phyloP scores from a whole-genome alignment of 495 filamentous ascomycete genomes.

The Bryoglossum gracile region DNA sequence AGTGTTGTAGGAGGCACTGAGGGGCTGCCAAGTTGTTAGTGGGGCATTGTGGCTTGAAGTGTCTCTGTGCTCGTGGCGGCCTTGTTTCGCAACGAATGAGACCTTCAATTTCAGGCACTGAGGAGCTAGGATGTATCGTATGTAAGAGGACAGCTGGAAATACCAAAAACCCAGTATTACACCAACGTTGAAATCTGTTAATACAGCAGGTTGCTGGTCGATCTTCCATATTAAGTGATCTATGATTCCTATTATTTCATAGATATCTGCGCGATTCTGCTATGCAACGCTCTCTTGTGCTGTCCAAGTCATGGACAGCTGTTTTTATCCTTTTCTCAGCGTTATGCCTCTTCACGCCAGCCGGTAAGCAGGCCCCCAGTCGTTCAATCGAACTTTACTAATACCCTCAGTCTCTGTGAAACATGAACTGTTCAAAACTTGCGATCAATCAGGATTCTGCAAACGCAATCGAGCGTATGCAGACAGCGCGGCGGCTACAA shows the following conservation, averaged over 20 bases:
- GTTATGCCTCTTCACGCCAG: constrained; percentile 39
- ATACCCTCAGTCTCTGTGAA: constrained; percentile 64
- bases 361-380: constrained; percentile 35
- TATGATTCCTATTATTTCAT: neutral
- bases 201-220: constrained; percentile 7
- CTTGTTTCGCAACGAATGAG: no score
- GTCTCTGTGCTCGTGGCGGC: neutral
- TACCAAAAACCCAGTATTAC: no score
- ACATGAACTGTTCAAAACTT: constrained; percentile 94
- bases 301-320: constrained; percentile 50
- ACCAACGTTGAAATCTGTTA: neutral
- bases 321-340: constrained; percentile 40
- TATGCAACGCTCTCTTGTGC: constrained; percentile 24
- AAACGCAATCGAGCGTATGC: constrained; percentile 87
- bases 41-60: constrained; percentile 21
- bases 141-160: constrained; percentile 18
- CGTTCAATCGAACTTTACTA: neutral
- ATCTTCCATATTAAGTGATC: neutral
- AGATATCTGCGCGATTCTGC: constrained; percentile 3
- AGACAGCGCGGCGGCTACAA: constrained; percentile 59
- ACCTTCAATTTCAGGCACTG: constrained; percentile 4
- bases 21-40: constrained; percentile 28
- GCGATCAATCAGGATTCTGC: constrained; percentile 91
- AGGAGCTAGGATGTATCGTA: constrained; percentile 1
- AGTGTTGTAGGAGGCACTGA: constrained; percentile 10